phyloP scores from a whole-genome alignment of 1,139 yeast genomes.

The Spencermartinsiella ligniputridi region DNA sequence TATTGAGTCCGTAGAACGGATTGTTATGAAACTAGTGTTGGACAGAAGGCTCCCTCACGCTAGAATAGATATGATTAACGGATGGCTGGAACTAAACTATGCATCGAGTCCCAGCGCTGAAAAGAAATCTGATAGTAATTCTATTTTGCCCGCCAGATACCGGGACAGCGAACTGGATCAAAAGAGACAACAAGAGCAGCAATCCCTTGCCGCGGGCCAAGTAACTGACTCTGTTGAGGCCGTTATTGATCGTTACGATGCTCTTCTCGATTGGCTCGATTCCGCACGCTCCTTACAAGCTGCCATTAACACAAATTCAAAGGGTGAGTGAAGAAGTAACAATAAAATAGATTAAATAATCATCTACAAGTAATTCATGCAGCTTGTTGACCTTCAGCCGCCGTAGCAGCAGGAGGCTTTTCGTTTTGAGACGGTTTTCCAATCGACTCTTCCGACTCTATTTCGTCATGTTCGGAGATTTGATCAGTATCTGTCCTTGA shows the following conservation, averaged over 20 bases:
- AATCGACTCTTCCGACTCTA: background rate
- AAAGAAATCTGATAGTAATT: background rate
- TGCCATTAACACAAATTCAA: background rate
- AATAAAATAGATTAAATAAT: too few species aligned
- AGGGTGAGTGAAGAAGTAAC: background rate
- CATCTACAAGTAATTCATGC: background rate
- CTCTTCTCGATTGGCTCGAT: background rate
- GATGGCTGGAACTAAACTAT: constrained; percentile 12
- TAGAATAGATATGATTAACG: constrained; percentile 39
- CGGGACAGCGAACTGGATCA: constrained; percentile 14
- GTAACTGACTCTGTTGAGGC: constrained; percentile 10
- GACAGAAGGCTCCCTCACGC: constrained; percentile 43
- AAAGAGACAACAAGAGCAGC: constrained; percentile 16
- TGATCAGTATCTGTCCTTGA: too few species aligned
- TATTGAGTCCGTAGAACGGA: constrained; percentile 37
- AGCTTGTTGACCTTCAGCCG: background rate
- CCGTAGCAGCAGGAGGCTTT: background rate
- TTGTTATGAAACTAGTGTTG: constrained; percentile 42
- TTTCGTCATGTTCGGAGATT: background rate
- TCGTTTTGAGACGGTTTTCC: background rate
- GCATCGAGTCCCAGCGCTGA: background rate
- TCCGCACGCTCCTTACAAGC: background rate
- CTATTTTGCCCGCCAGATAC: constrained; percentile 12
- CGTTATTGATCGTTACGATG: background rate
- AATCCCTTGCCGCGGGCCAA: constrained; percentile 6